Evolutionary conservation across 169 alveolate species (phyloP).

Genomic region (Ichthyophthirius multifiliis): DNA sequence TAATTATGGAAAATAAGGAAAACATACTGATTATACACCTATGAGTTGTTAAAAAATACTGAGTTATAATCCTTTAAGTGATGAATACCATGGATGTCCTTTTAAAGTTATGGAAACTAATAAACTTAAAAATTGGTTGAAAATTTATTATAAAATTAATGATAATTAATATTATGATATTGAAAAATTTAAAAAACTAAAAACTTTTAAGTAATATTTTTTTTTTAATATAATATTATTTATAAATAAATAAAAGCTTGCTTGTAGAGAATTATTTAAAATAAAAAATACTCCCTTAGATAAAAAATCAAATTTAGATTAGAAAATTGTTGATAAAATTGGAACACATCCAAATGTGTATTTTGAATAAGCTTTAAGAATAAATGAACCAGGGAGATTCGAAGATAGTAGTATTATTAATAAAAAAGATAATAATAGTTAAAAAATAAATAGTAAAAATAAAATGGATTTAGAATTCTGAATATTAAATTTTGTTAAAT

Average conservation of each 20-base stretch:
- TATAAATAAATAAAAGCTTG: neutral
- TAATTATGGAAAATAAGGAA: neutral
- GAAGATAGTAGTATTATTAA: neutral
- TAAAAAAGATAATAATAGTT: neutral
- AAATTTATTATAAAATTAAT: neutral
- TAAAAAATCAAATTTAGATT: neutral
- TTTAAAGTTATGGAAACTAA: neutral
- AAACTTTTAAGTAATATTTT: neutral
- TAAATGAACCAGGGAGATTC: neutral
- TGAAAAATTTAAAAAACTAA: neutral
- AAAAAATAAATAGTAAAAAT: neutral
- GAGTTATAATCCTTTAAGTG: neutral
- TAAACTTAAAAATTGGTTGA: neutral
- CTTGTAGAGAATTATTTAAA: neutral
- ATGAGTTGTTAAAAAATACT: neutral
- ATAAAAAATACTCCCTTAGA: neutral
- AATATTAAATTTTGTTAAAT: neutral
- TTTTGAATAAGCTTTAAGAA: neutral
- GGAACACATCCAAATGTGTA: neutral
- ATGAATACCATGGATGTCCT: constrained; percentile 10
- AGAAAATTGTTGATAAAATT: neutral
- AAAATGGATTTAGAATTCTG: constrained; percentile 4
- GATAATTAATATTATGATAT: neutral
- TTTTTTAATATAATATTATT: neutral
- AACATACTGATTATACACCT: neutral